Conservation (phyloP, 2,329 filamentous ascomycete species). For the Xylaria polymorpha region DNA sequence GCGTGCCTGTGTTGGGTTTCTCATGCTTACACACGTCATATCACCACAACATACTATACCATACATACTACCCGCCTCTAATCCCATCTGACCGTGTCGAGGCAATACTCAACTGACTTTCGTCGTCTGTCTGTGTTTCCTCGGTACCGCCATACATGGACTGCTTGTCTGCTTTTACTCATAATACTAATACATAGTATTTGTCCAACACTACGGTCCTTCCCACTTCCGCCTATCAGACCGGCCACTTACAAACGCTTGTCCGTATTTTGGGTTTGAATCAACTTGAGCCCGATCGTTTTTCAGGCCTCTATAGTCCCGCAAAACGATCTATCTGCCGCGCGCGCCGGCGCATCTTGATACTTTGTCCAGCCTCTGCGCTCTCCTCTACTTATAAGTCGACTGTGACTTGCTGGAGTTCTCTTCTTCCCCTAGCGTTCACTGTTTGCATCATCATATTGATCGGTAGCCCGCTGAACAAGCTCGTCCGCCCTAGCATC, state of each 20-base stretch:
- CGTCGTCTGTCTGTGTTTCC: conserved; percentile 7
- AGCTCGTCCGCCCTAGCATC: neutral
- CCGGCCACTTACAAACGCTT: conserved; percentile 26
- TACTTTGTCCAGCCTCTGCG: conserved; percentile 10
- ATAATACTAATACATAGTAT: conserved; percentile 35
- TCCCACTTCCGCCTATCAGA: neutral
- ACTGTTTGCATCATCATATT: conserved; percentile 2
- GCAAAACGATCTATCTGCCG: conserved; percentile 14
- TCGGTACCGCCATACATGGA: conserved; percentile 14
- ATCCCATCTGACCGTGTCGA: conserved; percentile 20
- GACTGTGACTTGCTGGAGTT: conserved; percentile 1
- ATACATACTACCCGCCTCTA: conserved; percentile 11
- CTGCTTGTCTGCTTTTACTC: conserved; percentile 14
- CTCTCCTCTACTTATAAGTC: conserved; percentile 11
- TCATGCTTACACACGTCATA: conserved; percentile 24
- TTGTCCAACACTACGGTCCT: conserved; percentile 2
- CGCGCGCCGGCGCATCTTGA: conserved; percentile 14
- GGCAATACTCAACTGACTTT: conserved; percentile 21
- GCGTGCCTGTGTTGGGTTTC: conserved; percentile 22
- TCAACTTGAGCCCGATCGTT: conserved; percentile 9
- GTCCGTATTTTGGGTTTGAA: conserved; percentile 12
- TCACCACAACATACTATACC: neutral
- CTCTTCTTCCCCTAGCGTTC: conserved; percentile 1
- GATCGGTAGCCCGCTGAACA: conserved; percentile 5
- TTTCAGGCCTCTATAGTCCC: conserved; percentile 4